These are phyloP conservation scores for Penicillium sp. DNA, from an alignment of 2,329 filamentous ascomycete genomes.

Conservation along the genomic window DNA sequence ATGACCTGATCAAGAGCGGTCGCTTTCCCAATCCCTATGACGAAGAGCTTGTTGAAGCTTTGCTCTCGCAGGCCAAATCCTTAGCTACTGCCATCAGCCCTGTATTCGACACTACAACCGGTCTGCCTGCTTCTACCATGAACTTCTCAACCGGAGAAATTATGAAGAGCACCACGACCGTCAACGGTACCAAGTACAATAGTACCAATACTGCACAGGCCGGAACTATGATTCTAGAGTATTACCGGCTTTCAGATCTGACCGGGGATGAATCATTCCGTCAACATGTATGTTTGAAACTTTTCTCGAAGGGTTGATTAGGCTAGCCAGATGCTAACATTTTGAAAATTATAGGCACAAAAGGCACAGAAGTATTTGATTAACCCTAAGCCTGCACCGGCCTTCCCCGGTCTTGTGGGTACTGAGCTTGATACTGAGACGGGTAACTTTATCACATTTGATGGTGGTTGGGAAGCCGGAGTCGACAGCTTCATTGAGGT, in stretches of 20 bases:
- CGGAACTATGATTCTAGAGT: constrained; percentile 28
- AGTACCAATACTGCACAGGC: constrained; percentile 27
- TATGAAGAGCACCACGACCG: constrained; percentile 16
- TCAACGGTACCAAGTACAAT: constrained; percentile 24
- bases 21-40: constrained; percentile 24
- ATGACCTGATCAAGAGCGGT: constrained; percentile 28
- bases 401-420: constrained; percentile 26
- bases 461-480: constrained; percentile 27
- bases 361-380: constrained; percentile 24
- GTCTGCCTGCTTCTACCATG: constrained; percentile 15
- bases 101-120: constrained; percentile 23
- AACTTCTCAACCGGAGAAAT: constrained; percentile 21
- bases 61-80: constrained; percentile 24
- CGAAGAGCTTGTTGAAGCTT: constrained; percentile 21
- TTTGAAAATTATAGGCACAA: constrained; percentile 13
- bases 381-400: constrained; percentile 24
- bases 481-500: constrained; percentile 31
- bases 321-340: background rate
- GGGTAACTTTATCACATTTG: constrained; percentile 26
- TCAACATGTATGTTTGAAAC: constrained; percentile 14
- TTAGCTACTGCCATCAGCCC: constrained; percentile 23
- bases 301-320: background rate
- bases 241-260: constrained; percentile 26
- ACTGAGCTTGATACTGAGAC: constrained; percentile 25
- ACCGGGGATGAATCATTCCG: constrained; percentile 29